These are phyloP conservation scores for Anacardium occidentale DNA, from an alignment of 345 rosid species.

Conservation along the genomic window DNA sequence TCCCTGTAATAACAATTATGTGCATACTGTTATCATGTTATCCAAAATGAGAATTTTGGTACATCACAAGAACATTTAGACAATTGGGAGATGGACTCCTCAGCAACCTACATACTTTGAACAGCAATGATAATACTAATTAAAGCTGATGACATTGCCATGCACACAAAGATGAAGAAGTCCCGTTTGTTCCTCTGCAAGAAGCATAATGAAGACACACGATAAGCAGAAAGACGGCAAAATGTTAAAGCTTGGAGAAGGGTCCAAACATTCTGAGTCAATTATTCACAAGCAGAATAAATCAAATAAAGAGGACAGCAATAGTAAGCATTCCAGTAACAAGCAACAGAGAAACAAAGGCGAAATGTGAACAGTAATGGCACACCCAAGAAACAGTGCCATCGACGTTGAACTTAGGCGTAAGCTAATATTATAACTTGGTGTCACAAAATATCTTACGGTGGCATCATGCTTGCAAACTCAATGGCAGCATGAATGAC, in stretches of 20 bases:
- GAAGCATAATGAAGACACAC: constrained; percentile 7
- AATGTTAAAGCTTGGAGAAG: background rate
- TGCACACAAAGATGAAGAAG: constrained; percentile 69
- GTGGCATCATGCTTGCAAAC: background rate
- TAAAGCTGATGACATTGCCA: constrained; percentile 61
- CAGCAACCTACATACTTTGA: constrained; percentile 57
- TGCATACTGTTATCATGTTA: background rate
- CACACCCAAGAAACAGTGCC: background rate
- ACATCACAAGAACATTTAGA: constrained; percentile 4
- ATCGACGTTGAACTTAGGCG: background rate
- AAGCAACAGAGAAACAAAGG: background rate
- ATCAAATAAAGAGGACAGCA: constrained; percentile 2
- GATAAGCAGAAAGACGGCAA: constrained; percentile 2
- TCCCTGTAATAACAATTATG: constrained; percentile 43
- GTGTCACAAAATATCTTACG: background rate
- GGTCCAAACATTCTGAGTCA: background rate
- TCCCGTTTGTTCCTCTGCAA: constrained; percentile 88
- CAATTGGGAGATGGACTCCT: constrained; percentile 3
- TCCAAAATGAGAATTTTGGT: background rate
- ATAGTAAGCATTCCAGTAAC: background rate
- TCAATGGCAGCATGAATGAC: background rate
- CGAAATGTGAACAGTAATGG: background rate
- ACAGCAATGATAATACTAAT: constrained; percentile 53
- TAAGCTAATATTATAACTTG: background rate
- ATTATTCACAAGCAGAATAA: background rate